Base-by-base conservation (phyloP, 768 basidiomycete species). In the Amanita jacksonii region DNA sequence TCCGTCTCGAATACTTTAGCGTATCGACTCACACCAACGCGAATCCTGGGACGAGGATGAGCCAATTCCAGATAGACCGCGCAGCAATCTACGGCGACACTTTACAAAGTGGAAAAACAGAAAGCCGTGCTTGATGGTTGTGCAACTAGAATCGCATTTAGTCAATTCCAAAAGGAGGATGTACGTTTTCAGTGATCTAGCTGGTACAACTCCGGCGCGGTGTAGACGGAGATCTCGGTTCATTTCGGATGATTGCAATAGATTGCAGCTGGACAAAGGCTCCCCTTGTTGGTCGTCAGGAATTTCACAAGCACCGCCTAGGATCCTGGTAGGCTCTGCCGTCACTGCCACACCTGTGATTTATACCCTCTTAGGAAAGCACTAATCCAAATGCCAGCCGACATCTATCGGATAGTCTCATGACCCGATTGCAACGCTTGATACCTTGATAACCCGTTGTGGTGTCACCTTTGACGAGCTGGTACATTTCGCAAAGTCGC, bases 151-250 rank as follows among this genome's bases (percentile, higher is more conserved):
- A 5, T 65, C 66, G 61, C 62, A 69, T 39, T 60, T 72, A 15
- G 49, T 56, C 41, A 67, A 66, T 46, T 51, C 51, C 12, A 28
- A 52, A 3, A 6, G 34, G 15, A 53, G 72, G 33, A 55, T 69
- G 22, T 74, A 75, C 51, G 53, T 58, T 0, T 69, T 72, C 37
- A 62, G 59, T 12, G 43, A 51, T 7, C 45, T 73, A 34, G 56
- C 65, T 41, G 62, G n/a, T 62, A 5, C 65, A 67, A 49, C 45
- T 72, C 30, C 59, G 67, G 9, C 56, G 65, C 18, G 62, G 61
- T 35, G 67, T 66, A 66, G 43, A 42, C 2, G 60, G 54, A 18
- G 62, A 62, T 45, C 49, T 58, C 4, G 70, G 70, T 8, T 60
- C 58, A 19, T 64, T 72, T 39, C 62, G 60, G n/a, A 50, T 73